Conservation (phyloP, 2,329 filamentous ascomycete species). For the Pseudohalonectria lignicola region DNA sequence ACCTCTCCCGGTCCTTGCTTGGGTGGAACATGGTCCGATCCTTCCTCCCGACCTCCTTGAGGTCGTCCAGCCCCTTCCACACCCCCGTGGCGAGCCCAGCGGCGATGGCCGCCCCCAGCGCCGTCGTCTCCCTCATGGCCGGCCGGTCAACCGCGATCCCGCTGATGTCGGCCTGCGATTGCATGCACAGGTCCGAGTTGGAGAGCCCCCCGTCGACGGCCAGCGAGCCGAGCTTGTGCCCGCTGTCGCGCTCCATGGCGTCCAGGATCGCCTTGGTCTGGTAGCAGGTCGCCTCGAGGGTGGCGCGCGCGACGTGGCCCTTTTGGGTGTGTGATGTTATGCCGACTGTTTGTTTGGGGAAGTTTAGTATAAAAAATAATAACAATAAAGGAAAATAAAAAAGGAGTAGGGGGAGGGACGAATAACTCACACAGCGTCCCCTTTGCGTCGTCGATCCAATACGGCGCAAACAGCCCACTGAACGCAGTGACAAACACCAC, state of each 20-base stretch:
- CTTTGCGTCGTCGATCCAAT: constrained; percentile 90
- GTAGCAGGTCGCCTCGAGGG: constrained; percentile 83
- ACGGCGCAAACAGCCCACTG: constrained; percentile 81
- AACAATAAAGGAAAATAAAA: neutral
- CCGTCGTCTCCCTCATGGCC: constrained; percentile 82
- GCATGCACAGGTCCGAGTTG: constrained; percentile 84
- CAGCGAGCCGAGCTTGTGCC: constrained; percentile 61
- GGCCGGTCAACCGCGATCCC: constrained; percentile 74
- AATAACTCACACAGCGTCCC: constrained; percentile 62
- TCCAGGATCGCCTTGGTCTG: constrained; percentile 87
- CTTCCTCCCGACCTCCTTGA: constrained; percentile 60
- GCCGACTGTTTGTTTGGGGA: constrained; percentile 41
- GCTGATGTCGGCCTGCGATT: constrained; percentile 78
- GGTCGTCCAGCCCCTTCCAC: constrained; percentile 65
- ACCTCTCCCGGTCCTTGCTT: constrained; percentile 33
- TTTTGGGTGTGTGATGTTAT: constrained; percentile 77
- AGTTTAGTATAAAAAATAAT: neutral
- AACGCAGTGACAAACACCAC: constrained; percentile 85
- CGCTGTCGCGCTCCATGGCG: constrained; percentile 81
- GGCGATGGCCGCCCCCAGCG: constrained; percentile 78
- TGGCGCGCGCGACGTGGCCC: constrained; percentile 80
- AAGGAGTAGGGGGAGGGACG: neutral
- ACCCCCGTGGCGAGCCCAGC: constrained; percentile 75
- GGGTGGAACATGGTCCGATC: constrained; percentile 63
- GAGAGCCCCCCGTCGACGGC: constrained; percentile 86